phyloP scores from a whole-genome alignment of 2,329 filamentous ascomycete species.

The Trichothecium roseum region DNA sequence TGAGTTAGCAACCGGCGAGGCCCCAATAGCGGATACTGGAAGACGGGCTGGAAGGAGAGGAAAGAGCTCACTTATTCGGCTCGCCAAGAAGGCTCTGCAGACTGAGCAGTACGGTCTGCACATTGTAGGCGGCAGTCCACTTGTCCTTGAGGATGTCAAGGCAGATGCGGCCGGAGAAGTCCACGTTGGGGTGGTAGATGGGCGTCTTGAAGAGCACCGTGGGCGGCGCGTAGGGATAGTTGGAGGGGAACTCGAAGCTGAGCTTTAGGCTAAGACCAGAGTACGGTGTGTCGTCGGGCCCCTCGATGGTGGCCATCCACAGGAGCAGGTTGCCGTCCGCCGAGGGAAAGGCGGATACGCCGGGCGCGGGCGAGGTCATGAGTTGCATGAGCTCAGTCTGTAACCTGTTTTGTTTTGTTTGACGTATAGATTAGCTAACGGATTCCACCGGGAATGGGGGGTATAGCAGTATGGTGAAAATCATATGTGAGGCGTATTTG shows the following conservation, averaged over 20 bases:
- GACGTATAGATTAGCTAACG: slow-evolving; percentile 1
- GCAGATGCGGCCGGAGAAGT: slow-evolving; percentile 94
- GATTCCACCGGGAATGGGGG: slow-evolving; percentile 2
- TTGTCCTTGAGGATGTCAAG: slow-evolving; percentile 98
- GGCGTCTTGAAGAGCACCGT: slow-evolving; percentile 96
- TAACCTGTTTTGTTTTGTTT: too few relatives aligned
- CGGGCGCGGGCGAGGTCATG: slow-evolving; percentile 89
- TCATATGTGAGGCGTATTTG: background rate
- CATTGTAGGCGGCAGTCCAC: slow-evolving; percentile 97
- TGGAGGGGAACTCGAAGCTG: slow-evolving; percentile 77
- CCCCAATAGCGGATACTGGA: background rate
- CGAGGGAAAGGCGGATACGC: slow-evolving; percentile 89
- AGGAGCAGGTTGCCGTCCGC: slow-evolving; percentile 80
- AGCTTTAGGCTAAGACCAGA: slow-evolving; percentile 83
- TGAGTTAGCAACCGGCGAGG: slow-evolving; percentile 9
- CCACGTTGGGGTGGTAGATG: slow-evolving; percentile 98
- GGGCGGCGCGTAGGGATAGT: slow-evolving; percentile 87
- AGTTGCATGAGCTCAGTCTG: slow-evolving; percentile 98
- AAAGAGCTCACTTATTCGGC: slow-evolving; percentile 78
- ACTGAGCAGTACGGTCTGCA: slow-evolving; percentile 84
- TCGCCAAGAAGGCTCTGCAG: slow-evolving; percentile 92
- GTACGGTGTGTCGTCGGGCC: slow-evolving; percentile 87
- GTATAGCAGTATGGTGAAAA: background rate
- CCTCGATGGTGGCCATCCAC: slow-evolving; percentile 91
- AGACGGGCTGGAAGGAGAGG: background rate